Percentiles rank a stretch among this genome's conserved stretches.
These are phyloP conservation scores for Penicillium sp. DNA, from an alignment of 2,329 filamentous ascomycete species.

Conservation along the genomic window DNA sequence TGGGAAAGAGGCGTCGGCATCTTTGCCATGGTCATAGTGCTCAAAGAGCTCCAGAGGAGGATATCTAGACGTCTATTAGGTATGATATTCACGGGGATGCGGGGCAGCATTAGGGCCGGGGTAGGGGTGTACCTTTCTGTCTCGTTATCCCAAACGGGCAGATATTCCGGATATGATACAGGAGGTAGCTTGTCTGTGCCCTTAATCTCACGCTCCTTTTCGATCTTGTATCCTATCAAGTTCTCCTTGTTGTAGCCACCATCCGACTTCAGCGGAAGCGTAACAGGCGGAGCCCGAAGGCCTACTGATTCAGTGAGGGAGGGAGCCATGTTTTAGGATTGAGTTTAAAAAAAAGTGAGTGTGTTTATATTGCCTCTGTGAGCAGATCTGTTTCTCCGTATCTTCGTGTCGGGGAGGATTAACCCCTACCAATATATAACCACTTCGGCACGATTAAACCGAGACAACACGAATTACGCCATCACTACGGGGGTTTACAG, in stretches of 20 bases:
- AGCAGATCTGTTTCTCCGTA: not conserved
- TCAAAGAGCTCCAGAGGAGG: constrained; percentile 66
- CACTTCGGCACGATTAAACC: constrained; percentile 4
- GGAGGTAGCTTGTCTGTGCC: constrained; percentile 54
- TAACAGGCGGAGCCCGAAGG: constrained; percentile 27
- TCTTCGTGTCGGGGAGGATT: not conserved
- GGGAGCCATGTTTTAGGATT: constrained; percentile 32
- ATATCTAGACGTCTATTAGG: constrained; percentile 40
- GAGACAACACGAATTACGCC: constrained; percentile 10
- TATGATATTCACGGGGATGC: not conserved
- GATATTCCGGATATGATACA: constrained; percentile 68
- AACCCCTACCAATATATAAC: constrained; percentile 10
- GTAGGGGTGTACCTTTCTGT: constrained; percentile 33
- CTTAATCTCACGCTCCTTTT: constrained; percentile 53
- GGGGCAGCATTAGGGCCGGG: not conserved
- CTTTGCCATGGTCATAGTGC: constrained; percentile 72
- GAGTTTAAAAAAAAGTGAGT: not conserved
- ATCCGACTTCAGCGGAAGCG: constrained; percentile 29
- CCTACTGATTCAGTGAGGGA: constrained; percentile 32
- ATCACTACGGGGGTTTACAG: constrained; percentile 18
- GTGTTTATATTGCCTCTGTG: not conserved
- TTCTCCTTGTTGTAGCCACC: constrained; percentile 39
- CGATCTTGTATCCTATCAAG: constrained; percentile 35
- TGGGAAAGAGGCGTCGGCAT: constrained; percentile 67
- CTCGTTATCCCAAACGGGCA: constrained; percentile 67